Evolutionary conservation across 2,329 filamentous ascomycete genomes (phyloP), one percentile per base, ranked within the genome.

Genomic region (Scedosporium dehoogii): DNA sequence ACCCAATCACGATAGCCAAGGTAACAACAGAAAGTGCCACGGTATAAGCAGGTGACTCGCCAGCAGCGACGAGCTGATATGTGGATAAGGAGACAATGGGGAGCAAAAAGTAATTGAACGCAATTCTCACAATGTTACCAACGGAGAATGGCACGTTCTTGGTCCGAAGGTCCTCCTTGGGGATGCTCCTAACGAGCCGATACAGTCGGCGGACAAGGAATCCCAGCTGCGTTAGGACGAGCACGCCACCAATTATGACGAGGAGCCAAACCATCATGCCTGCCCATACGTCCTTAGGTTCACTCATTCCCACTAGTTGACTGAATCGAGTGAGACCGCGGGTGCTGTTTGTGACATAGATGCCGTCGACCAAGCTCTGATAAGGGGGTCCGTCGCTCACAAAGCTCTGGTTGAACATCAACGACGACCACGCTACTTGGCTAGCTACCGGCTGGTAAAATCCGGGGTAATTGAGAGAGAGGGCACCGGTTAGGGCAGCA

Each of bases 361-460:
- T 83, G 44, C 93, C 92, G 73, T 97, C 92, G 9, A 86, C 76
- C 14, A 96, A 73, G 65, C 84, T 88, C 65, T 86, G 79, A 65
- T 83, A 87, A 6, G 88, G 85, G 33, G 82, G 77, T 12, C 83
- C 84, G 42, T 87, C 78, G 69, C 85, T 88, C 64, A 96, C 87
- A 68, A 96, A 90, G 74, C 89, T 96, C 67, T 94, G 80, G 71
- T 97, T 96, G 79, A 97, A 97, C 81, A 97, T 89, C 64, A 99
- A 83, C 4, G 86, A 77, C 1, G 93, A 94, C 94, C 94, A 99
- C 46, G 89, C 86, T 14, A 84, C 88, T 72, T 93, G 90, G 73
- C 92, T 96, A 63, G 93, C 85, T 6, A 91, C 89, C 4, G 94
- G 94, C 71, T 96, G 93, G 72, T 92, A 99, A 72, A 90, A 99